Conservation (phyloP, 495 filamentous ascomycete species). For the Xanthoparmelia taractica region DNA sequence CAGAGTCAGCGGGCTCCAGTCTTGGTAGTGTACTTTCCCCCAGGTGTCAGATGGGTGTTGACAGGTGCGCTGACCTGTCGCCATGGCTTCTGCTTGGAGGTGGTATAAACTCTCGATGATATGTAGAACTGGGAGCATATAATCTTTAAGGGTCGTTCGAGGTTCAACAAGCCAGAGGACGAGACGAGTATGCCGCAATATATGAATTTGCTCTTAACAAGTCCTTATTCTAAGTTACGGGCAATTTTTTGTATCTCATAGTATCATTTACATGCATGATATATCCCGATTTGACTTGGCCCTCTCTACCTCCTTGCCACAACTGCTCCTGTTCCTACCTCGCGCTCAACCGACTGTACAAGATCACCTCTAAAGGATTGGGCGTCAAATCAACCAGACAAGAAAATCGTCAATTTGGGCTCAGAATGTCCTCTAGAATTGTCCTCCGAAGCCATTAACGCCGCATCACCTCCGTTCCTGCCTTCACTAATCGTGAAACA, state of each 20-base stretch:
- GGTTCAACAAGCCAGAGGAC: no score
- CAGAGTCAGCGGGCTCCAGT: constrained; percentile 10
- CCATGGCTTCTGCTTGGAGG: neutral
- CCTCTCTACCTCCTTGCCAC: neutral
- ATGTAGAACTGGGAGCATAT: neutral
- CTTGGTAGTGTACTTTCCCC: neutral
- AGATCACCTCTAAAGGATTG: neutral
- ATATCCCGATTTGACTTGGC: neutral
- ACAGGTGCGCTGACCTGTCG: neutral
- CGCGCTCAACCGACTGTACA: neutral
- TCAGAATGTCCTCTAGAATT: neutral
- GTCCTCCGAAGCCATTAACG: constrained; percentile 4
- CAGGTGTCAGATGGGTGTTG: neutral
- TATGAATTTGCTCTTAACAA: neutral
- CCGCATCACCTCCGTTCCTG: neutral
- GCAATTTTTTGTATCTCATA: neutral
- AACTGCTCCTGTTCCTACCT: neutral
- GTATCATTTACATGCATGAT: neutral
- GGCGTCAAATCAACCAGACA: neutral
- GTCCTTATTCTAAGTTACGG: neutral
- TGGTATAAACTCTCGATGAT: neutral
- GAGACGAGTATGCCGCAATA: neutral
- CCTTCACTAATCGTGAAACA: neutral
- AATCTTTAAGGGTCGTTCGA: neutral
- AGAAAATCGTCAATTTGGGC: constrained; percentile 6